Evolutionary conservation across 140 eudicot genomes (phyloP), one percentile per base, ranked within the genome.

Genomic region (Erigeron philadelphicus): DNA sequence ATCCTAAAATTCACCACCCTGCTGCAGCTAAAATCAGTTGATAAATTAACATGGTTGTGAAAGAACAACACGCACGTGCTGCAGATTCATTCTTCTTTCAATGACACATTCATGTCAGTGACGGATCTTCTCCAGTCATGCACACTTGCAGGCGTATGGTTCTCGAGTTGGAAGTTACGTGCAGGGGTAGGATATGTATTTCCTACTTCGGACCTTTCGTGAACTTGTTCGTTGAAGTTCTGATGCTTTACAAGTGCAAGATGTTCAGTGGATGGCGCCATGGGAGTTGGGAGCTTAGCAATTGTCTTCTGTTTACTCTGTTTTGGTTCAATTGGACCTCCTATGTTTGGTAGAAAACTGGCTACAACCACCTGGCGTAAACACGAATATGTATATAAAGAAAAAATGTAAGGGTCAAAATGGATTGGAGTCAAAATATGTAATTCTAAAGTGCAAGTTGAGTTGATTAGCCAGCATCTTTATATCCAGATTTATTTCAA

Each of bases 31-130:
- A 48, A 64, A 55, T 77, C 68, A 64, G 40, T 45, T 71, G 54
- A 77, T 64, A 47, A 71, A 71, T 70, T 23, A 62, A 70, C 59
- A 15, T 25, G 55, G 65, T 53, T 54, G 50, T 16, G 66, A 46
- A 45, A 40, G 50, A 70, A 46, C 52, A 9, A 38, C 5, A 12
- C n/a, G n/a, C n/a, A 49, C 55, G 2, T 3, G 43, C 18, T 38
- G 40, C 3, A n/a, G 1, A 21, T 15, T 31, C 38, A 71, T 12
- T 77, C 81, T 71, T 71, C 77, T 7, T 21, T 71, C 80, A 85
- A 81, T 6, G 96, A 67, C 69, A 85, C 88, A 71, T 85, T 88
- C 79, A 88, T 88, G 72, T 88, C 96, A 0, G 92, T 80, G 16
- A 78, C 70, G 10, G 82, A 38, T 67, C 77, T 75, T 64, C 87